phyloP scores from a whole-genome alignment of 2,329 filamentous ascomycete species.

The Colletotrichum sp. region DNA sequence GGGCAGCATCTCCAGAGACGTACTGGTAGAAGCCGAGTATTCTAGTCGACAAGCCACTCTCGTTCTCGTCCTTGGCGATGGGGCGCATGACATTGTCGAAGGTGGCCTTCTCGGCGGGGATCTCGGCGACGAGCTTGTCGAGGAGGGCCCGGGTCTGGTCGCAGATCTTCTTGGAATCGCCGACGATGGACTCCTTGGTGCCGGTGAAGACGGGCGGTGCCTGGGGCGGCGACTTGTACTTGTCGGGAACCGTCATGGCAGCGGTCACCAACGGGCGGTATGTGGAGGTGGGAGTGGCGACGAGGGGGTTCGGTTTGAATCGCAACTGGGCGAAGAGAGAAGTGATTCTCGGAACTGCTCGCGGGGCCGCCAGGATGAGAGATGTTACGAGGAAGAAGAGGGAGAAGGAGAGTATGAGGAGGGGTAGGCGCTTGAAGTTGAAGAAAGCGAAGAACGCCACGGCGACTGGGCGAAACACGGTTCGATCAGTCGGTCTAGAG shows the following conservation, averaged over 20 bases:
- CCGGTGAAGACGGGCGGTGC: constrained; percentile 78
- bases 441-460: constrained; percentile 39
- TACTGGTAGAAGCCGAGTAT: constrained; percentile 84
- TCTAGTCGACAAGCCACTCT: constrained; percentile 60
- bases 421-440: constrained; percentile 26
- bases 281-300: constrained; percentile 32
- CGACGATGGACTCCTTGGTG: constrained; percentile 71
- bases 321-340: constrained; percentile 62
- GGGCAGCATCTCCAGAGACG: constrained; percentile 69
- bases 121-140: constrained; percentile 70
- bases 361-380: constrained; percentile 71
- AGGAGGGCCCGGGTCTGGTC: constrained; percentile 66
- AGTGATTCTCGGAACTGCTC: constrained; percentile 62
- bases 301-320: constrained; percentile 33
- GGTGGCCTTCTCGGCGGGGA: constrained; percentile 56
- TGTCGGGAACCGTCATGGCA: constrained; percentile 65
- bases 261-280: constrained; percentile 46
- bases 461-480: constrained; percentile 27
- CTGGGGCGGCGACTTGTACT: constrained; percentile 78
- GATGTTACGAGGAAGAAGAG: constrained; percentile 59
- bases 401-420: constrained; percentile 53
- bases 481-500: constrained; percentile 5
- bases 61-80: constrained; percentile 76
- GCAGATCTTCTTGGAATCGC: constrained; percentile 70
- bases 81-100: constrained; percentile 65